Evolutionary conservation across 2,329 filamentous ascomycete genomes (phyloP).

Genomic region (Alternaria triticimaculans): DNA sequence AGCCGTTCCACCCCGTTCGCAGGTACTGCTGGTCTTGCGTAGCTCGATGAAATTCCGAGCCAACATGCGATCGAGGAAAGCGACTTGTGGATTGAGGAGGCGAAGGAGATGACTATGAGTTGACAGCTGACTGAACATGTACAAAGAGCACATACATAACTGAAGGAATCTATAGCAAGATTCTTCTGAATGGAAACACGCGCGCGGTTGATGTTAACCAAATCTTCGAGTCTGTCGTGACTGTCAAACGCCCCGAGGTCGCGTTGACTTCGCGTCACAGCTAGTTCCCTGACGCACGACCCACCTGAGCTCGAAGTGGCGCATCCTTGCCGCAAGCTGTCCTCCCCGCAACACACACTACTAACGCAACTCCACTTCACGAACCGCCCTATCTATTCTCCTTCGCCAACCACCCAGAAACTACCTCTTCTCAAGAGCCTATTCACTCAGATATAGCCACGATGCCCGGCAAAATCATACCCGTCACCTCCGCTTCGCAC

Average conservation of each 20-base stretch:
- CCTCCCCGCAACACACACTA: constrained; percentile 11
- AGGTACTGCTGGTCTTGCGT: not conserved
- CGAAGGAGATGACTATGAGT: not conserved
- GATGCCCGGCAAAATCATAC: constrained; percentile 43
- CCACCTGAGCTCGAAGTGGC: constrained; percentile 5
- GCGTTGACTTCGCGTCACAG: not conserved
- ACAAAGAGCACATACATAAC: not conserved
- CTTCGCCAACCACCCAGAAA: too few species aligned
- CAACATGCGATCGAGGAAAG: not conserved
- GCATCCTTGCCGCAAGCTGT: constrained; percentile 13
- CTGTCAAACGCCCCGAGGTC: too few species aligned
- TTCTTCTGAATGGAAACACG: not conserved
- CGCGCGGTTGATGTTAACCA: not conserved
- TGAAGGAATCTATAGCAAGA: not conserved
- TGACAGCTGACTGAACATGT: not conserved
- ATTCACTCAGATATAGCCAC: not conserved
- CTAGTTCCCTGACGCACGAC: not conserved
- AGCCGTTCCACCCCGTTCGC: constrained; percentile 9
- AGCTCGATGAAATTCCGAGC: not conserved
- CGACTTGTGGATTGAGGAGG: not conserved
- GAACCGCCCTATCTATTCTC: not conserved
- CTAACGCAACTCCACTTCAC: not conserved
- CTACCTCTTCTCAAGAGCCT: not conserved
- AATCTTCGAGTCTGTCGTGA: not conserved
- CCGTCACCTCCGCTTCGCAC: constrained; percentile 43